Evolutionary conservation across 1,284 basidiomycete species (phyloP), one percentile per base, ranked within the genome.

Genomic region (Austroboletus niveus): DNA sequence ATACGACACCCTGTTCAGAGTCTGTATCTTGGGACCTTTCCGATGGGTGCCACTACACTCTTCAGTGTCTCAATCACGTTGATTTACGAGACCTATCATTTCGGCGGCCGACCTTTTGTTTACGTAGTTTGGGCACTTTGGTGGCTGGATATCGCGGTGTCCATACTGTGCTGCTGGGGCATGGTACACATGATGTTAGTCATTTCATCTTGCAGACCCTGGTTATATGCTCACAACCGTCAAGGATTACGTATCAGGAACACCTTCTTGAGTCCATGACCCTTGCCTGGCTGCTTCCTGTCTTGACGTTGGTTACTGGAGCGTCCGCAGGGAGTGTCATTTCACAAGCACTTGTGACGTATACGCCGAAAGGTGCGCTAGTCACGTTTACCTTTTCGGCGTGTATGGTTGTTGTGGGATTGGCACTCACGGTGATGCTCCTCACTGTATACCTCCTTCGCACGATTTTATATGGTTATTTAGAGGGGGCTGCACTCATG

Each of bases 31-130:
- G 84, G 85, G 11, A 81, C 80, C 24, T 80, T 86, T 49, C 81
- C 87, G 0, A 91, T 92, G 87, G 87, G 81, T 5, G 75, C 79
- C 12, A 76, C 80, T 0, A 91, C 89, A 0, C 71, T 91, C 32
- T 75, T 91, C 51, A 80, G 75, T 39, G 68, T 77, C 40, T 71
- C 77, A 3, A 71, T 78, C 17, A 63, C 69, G 24, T 65, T 78
- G 35, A 68, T 82, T 24, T 63, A 78, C 53, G 60, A 60, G 8
- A 65, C 71, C 45, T 79, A 72, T 54, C 60, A 64, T 39, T 71
- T 85, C 48, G 83, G 81, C 35, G 85, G 85, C 9, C 66, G 62
- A 35, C 47, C 62, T 0, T 87, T 89, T 64, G 69, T 84, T 0
- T 81, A 78, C 49, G 69, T 80, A 34, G 69, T 88, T n/a, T 87